These are phyloP conservation scores for Jackrogersella minutella DNA, from an alignment of 495 filamentous ascomycete species.

Conservation along the genomic window DNA sequence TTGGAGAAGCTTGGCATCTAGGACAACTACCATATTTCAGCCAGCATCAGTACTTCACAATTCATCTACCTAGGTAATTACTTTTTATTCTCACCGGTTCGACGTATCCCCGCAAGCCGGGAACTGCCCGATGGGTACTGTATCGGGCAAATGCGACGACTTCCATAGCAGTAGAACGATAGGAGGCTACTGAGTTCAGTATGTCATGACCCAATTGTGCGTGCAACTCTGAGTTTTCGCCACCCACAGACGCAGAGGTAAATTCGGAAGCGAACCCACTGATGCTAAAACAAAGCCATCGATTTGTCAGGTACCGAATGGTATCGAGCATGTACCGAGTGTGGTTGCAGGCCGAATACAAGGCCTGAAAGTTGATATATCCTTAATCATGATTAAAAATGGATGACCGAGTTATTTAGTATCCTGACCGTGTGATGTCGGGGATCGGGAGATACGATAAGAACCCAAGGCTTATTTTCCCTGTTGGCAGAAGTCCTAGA, in stretches of 20 bases:
- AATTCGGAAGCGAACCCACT: slow-evolving; percentile 27
- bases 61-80: background rate
- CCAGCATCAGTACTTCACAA: slow-evolving; percentile 4
- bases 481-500: slow-evolving; percentile 16
- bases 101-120: background rate
- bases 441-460: too few relatives aligned
- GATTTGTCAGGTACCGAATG: too few relatives aligned
- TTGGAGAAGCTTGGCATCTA: slow-evolving; percentile 26
- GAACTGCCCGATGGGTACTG: background rate
- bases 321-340: too few relatives aligned
- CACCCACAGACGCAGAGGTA: slow-evolving; percentile 24
- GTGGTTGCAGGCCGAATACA: background rate
- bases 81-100: slow-evolving; percentile 9
- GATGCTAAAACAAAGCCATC: too few relatives aligned
- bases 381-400: background rate
- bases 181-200: slow-evolving; percentile 10
- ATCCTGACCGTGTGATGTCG: too few relatives aligned
- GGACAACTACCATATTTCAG: slow-evolving; percentile 7
- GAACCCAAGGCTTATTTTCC: background rate
- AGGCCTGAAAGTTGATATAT: background rate
- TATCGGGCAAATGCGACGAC: background rate
- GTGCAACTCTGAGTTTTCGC: slow-evolving; percentile 28
- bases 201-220: slow-evolving; percentile 13
- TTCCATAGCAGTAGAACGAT: slow-evolving; percentile 6
- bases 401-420: background rate